A percentile compares a stretch with the other conserved stretches of the same genome.
Conservation (phyloP, 768 basidiomycete species). For the Kwoniella botswanensis region DNA sequence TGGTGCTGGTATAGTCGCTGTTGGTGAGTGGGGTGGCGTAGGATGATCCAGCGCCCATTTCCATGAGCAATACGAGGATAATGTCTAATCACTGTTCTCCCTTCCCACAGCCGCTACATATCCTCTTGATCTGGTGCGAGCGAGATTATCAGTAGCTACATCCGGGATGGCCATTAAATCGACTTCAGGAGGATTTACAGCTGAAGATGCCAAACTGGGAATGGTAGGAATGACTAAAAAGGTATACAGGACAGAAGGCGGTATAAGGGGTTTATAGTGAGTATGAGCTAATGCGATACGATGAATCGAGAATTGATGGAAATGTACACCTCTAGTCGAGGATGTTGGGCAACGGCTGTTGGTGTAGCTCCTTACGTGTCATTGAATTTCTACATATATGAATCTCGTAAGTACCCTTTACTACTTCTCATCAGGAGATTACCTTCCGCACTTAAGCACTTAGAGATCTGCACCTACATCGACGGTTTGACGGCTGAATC, state of each 20-base stretch:
- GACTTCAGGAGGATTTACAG: conserved; percentile 57
- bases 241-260: conserved; percentile 91
- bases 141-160: conserved; percentile 89
- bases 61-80: background rate
- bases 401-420: conserved; percentile 68
- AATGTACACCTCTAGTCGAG: conserved; percentile 30
- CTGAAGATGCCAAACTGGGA: conserved; percentile 58
- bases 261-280: conserved; percentile 79
- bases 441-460: too few relatives aligned
- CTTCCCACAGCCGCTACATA: conserved; percentile 58
- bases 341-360: conserved; percentile 57
- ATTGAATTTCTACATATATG: conserved; percentile 94
- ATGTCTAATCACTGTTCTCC: background rate
- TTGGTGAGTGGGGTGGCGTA: conserved; percentile 67
- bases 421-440: too few relatives aligned
- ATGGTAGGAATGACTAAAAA: conserved; percentile 89
- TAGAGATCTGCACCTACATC: too few relatives aligned
- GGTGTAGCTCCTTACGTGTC: conserved; percentile 80
- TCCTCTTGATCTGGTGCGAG: conserved; percentile 91
- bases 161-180: conserved; percentile 67
- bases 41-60: too few relatives aligned
- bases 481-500: too few relatives aligned
- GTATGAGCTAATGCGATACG: conserved; percentile 49
- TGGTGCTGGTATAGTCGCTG: conserved; percentile 90
- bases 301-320: too few relatives aligned